phyloP scores from a whole-genome alignment of 2,329 filamentous ascomycete genomes.

The Trichothecium roseum region DNA sequence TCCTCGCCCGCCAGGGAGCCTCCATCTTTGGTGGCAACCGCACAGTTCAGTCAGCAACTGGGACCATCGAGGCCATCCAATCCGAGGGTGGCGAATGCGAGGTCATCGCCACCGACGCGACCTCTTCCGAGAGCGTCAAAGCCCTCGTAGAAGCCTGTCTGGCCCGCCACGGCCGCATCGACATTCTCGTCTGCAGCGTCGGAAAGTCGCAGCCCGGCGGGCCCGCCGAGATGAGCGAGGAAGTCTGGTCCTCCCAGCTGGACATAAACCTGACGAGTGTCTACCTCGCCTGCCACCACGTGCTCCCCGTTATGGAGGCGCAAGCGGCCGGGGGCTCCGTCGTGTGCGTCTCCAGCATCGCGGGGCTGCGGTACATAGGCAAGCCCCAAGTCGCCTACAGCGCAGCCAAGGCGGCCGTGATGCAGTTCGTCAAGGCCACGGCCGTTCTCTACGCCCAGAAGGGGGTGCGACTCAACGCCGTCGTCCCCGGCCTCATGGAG shows the following conservation, averaged over 20 bases:
- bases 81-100: conserved; percentile 21
- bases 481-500: conserved; percentile 46
- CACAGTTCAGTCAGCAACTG: conserved; percentile 25
- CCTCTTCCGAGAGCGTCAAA: conserved; percentile 39
- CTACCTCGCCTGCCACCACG: conserved; percentile 40
- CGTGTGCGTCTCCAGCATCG: conserved; percentile 39
- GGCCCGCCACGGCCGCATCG: conserved; percentile 41
- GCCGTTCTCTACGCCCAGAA: conserved; percentile 37
- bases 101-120: conserved; percentile 38
- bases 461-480: conserved; percentile 39
- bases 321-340: conserved; percentile 29
- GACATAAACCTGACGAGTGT: conserved; percentile 46
- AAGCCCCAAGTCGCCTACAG: conserved; percentile 43
- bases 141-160: conserved; percentile 40
- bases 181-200: conserved; percentile 52
- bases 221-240: conserved; percentile 36
- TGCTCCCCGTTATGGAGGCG: conserved; percentile 42
- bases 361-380: conserved; percentile 38
- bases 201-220: conserved; percentile 43
- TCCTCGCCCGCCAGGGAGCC: conserved; percentile 36
- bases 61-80: conserved; percentile 27
- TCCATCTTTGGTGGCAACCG: conserved; percentile 40
- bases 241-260: conserved; percentile 40
- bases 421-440: conserved; percentile 38
- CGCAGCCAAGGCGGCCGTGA: conserved; percentile 37